These are phyloP conservation scores for Athelia psychrophila DNA, from an alignment of 1,284 basidiomycete species.

Conservation along the genomic window DNA sequence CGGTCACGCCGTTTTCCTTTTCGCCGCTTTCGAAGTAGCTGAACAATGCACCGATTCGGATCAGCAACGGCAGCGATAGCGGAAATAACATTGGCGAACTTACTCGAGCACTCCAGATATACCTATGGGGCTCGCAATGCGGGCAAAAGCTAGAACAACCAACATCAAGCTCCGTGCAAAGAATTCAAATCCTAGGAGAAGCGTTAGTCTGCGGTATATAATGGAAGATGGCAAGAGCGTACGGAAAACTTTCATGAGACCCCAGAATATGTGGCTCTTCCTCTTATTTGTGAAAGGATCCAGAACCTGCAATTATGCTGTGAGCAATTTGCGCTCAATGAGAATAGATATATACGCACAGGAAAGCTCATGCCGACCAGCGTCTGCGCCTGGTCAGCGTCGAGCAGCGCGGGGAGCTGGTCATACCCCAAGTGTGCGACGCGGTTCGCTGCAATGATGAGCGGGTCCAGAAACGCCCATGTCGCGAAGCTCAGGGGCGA, in stretches of 20 bases:
- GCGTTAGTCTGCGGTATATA: background rate
- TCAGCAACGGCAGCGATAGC: background rate
- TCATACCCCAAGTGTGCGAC: too few relatives aligned
- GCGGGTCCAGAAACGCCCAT: too few relatives aligned
- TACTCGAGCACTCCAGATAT: conserved; percentile 10
- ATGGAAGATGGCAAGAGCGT: background rate
- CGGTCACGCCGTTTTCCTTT: conserved; percentile 10
- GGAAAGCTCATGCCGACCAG: too few relatives aligned
- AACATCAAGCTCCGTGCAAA: background rate
- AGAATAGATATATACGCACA: background rate
- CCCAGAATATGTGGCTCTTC: background rate
- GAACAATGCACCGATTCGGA: background rate
- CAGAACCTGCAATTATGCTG: too few relatives aligned
- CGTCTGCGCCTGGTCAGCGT: too few relatives aligned
- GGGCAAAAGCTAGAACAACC: background rate
- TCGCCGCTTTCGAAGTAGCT: conserved; percentile 16
- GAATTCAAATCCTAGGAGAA: background rate
- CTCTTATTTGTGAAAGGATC: too few relatives aligned
- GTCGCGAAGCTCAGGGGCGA: too few relatives aligned
- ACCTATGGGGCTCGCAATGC: background rate
- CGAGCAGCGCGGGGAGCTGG: too few relatives aligned
- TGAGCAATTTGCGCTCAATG: too few relatives aligned
- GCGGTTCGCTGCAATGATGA: too few relatives aligned
- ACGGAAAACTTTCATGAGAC: background rate
- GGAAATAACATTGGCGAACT: background rate